phyloP scores from a whole-genome alignment of 306 rosid species.

The Lithocarpus polystachyus region DNA sequence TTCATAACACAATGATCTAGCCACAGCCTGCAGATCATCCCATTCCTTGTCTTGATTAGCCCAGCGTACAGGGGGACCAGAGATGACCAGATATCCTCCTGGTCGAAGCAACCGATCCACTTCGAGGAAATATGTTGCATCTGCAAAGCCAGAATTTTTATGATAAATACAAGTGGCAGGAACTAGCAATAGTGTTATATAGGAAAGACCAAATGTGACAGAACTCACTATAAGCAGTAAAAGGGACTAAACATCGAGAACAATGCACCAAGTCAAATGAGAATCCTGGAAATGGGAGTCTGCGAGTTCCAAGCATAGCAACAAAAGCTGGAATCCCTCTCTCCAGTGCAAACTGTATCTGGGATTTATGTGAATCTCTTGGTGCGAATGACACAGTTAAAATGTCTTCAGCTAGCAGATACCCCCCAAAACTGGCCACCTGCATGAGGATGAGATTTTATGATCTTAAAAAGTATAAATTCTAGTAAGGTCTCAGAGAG shows the following conservation, averaged over 20 bases:
- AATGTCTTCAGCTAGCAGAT: slow-evolving; percentile 66
- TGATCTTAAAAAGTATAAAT: slow-evolving; percentile 11
- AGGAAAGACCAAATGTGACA: slow-evolving; percentile 9
- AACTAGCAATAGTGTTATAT: background rate
- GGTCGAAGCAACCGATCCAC: slow-evolving; percentile 97
- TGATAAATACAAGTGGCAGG: slow-evolving; percentile 21
- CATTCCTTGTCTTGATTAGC: slow-evolving; percentile 97
- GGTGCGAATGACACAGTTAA: slow-evolving; percentile 93
- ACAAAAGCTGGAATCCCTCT: slow-evolving; percentile 97
- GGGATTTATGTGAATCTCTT: slow-evolving; percentile 96
- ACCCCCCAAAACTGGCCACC: slow-evolving; percentile 99
- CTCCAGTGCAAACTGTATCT: slow-evolving; percentile 94
- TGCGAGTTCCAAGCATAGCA: slow-evolving; percentile 97
- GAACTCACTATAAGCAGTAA: slow-evolving; percentile 90
- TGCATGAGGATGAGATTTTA: slow-evolving; percentile 32
- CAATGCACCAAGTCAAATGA: slow-evolving; percentile 92
- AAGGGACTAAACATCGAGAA: slow-evolving; percentile 96
- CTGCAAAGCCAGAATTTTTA: slow-evolving; percentile 48
- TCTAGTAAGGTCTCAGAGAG: background rate
- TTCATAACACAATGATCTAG: slow-evolving; percentile 93
- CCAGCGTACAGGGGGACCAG: slow-evolving; percentile 99
- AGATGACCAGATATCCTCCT: slow-evolving; percentile 86
- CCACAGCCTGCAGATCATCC: slow-evolving; percentile 94
- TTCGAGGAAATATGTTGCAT: slow-evolving; percentile 90
- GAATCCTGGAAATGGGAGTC: slow-evolving; percentile 94